phyloP scores from a whole-genome alignment of 2,329 filamentous ascomycete species.

The Aaosphaeria pasadenensis region DNA sequence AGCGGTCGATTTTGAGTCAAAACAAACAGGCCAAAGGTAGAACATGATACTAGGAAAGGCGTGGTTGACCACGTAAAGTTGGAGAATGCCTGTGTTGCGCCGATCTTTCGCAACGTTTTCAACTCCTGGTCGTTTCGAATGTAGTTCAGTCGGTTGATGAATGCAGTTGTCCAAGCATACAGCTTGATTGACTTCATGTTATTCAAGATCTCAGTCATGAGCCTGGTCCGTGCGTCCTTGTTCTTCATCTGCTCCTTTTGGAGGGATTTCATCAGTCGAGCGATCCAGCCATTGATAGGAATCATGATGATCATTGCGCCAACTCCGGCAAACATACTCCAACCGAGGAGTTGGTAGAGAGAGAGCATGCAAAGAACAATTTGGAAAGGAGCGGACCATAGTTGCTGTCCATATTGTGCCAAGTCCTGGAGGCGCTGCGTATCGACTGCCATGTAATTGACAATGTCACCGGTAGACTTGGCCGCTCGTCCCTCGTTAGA shows the following conservation, averaged over 20 bases:
- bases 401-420: constrained; percentile 89
- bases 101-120: constrained; percentile 93
- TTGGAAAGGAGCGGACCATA: constrained; percentile 97
- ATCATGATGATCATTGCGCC: constrained; percentile 97
- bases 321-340: constrained; percentile 93
- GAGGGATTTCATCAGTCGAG: constrained; percentile 86
- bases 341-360: constrained; percentile 89
- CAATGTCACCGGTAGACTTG: constrained; percentile 95
- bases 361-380: constrained; percentile 95
- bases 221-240: constrained; percentile 86
- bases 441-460: constrained; percentile 99
- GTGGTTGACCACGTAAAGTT: constrained; percentile 99
- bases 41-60: constrained; percentile 95
- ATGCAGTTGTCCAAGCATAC: constrained; percentile 94
- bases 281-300: constrained; percentile 89
- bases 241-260: constrained; percentile 99
- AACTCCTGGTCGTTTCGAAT: constrained; percentile 95
- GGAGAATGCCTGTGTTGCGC: constrained; percentile 86
- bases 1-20: constrained; percentile 76
- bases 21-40: constrained; percentile 92
- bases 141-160: constrained; percentile 95
- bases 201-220: constrained; percentile 97
- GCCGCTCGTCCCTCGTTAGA: constrained; percentile 88
- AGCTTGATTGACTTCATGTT: constrained; percentile 99
- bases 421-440: constrained; percentile 93